Base-by-base conservation (phyloP, 1,139 yeast species). In the Candida sanyaensis region DNA sequence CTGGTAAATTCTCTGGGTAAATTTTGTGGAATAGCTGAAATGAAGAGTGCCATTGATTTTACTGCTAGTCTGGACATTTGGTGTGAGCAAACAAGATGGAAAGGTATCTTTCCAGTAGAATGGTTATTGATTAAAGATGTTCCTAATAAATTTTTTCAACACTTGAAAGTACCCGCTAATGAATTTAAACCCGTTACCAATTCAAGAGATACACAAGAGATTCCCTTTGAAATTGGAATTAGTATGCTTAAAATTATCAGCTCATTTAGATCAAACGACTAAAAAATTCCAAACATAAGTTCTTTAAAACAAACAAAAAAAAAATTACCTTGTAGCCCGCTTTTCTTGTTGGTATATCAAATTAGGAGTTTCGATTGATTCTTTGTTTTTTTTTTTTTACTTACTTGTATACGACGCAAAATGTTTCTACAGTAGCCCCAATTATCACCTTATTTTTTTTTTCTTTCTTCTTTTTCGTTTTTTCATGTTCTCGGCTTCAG, bases 1-100 rank as follows among this genome's bases (percentile, higher is more conserved):
- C 82, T 83, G 61, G 86, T 81, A 2, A 82, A 82, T 57, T 75
- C 78, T 0, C 79, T 84, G 27, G 84, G 86, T 0, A 75, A 72
- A 52, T 83, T 83, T 56, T 81, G 86, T 60, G 88, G 86, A 0
- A 71, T 82, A n/a, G 84, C 84, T 2, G 80, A 77, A 56, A 81
- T 83, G 86, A 64, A 60, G 5, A 64, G 71, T 8, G 60, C 62
- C 29, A 58, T 80, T 23, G 73, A 70, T 49, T 72, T 68, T 53
- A 57, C 65, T 3, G 57, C 52, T 30, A 64, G 71, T 27, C 68
- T 75, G 32, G 69, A 73, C 49, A 68, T 80, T 30, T 81, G 86
- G 86, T 60, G 63, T 2, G 81, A 78, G 53, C 64, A 67, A 36
- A 61, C 70, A 5, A 72, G 76, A 47, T 81, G 81, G 78, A 79